Evolutionary conservation across 495 filamentous ascomycete species (phyloP), one percentile per base, ranked within the genome.

Genomic region (Podospora comata): DNA sequence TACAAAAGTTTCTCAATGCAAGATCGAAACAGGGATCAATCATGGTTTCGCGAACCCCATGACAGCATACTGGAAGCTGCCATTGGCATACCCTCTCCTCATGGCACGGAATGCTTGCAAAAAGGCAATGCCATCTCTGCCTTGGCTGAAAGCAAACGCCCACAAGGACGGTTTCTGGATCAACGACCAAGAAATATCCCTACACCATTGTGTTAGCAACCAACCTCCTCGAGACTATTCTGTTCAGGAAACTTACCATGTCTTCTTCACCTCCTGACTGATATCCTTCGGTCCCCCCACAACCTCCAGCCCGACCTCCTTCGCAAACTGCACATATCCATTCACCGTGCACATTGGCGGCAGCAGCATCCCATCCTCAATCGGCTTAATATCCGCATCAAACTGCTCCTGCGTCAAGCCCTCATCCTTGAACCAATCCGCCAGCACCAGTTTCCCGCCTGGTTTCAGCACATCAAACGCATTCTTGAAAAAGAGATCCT

Each of bases 151-250:
- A 3, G 85, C 85, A 67, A 87, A 86, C 0, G 84, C 80, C 85
- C 85, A 87, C 16, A 87, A 77, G 1, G 81, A 78, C 5, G 85
- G 85, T 16, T 83, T 85, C 62, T 86, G 83, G 1, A 87, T 79
- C 6, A 87, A 77, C 19, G 79, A 75, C 85, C 85, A 87, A 20
- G 84, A 87, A n/a, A 87, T 86, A 71, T 87, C 85, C 85, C 85
- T 87, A 65, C 1, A 23, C 23, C 15, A 19, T 2, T 26, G 23
- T 23, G 53, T 13, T 56, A 34, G 65, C 71, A 74, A 65, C 27
- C 26, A 26, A 26, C n/a, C 15, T 23, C 34, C 23, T 23, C 13
- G 23, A 23, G 23, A 23, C 23, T 23, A 23, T 23, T 23, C 1
- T 23, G 23, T 23, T 1, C 23, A 23, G 19, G 53, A 6, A 59